phyloP scores from a whole-genome alignment of 2,329 filamentous ascomycete species.

The Cadophora luteo-olivacea region DNA sequence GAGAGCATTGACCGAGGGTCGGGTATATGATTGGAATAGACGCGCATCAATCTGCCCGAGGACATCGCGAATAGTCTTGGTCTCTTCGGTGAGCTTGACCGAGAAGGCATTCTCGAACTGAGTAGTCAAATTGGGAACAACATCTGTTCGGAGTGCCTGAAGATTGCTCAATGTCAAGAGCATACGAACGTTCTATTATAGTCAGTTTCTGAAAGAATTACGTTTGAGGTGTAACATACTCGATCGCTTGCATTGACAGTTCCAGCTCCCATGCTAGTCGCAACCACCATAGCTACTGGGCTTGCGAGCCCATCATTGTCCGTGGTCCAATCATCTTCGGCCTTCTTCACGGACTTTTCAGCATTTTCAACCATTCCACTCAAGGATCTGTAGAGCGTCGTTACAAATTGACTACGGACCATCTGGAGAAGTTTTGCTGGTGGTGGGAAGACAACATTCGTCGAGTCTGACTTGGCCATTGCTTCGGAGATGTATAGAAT shows the following conservation, averaged over 20 bases:
- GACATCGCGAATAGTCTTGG: conserved; percentile 89
- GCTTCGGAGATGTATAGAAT: conserved; percentile 93
- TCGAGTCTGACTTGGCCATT: conserved; percentile 73
- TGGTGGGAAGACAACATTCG: conserved; percentile 83
- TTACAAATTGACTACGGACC: conserved; percentile 91
- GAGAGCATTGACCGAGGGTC: conserved; percentile 73
- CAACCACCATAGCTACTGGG: conserved; percentile 42
- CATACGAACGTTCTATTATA: conserved; percentile 82
- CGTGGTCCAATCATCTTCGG: conserved; percentile 48
- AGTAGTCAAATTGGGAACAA: conserved; percentile 86
- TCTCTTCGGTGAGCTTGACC: conserved; percentile 92
- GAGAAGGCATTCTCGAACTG: conserved; percentile 95
- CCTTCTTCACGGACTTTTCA: conserved; percentile 72
- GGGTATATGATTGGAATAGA: conserved; percentile 91
- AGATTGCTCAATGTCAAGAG: conserved; percentile 94
- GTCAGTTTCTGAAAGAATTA: conserved; percentile 38
- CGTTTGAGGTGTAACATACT: conserved; percentile 47
- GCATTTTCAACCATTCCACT: conserved; percentile 98
- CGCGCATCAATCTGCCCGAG: conserved; percentile 88
- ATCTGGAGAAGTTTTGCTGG: conserved; percentile 87
- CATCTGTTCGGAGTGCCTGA: conserved; percentile 78
- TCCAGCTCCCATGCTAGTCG: conserved; percentile 52
- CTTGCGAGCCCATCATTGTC: conserved; percentile 43
- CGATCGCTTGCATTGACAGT: conserved; percentile 59
- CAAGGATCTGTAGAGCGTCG: conserved; percentile 89